Conservation (phyloP, 345 rosid species). For the Heritiera littoralis region DNA sequence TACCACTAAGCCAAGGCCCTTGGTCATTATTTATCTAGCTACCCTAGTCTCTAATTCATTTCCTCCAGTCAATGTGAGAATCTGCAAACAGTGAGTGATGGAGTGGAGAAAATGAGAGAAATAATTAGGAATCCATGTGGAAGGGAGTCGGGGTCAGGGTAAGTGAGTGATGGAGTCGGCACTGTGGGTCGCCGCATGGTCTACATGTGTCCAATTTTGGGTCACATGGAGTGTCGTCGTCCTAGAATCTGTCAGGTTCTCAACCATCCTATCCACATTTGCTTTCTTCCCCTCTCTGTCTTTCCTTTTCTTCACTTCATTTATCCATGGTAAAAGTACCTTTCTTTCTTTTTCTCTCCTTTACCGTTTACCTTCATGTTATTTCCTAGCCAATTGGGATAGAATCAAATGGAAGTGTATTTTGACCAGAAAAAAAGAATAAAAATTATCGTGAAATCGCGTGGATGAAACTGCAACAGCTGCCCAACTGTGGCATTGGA, state of each 20-base stretch:
- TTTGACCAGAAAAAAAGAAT: background rate
- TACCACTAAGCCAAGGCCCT: too few relatives aligned
- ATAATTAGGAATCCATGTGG: constrained; percentile 19
- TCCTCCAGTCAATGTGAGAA: too few relatives aligned
- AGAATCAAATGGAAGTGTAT: too few relatives aligned
- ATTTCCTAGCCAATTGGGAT: too few relatives aligned
- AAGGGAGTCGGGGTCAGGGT: background rate
- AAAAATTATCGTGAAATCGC: background rate
- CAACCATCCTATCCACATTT: background rate
- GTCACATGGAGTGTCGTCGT: constrained; percentile 27
- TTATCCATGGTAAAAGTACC: background rate
- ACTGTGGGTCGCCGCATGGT: constrained; percentile 51
- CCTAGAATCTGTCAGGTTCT: constrained; percentile 8
- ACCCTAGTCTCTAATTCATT: too few relatives aligned
- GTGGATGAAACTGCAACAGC: constrained; percentile 20
- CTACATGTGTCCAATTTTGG: constrained; percentile 15
- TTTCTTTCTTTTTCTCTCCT: too few relatives aligned
- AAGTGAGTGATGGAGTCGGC: constrained; percentile 21
- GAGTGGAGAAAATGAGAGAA: background rate
- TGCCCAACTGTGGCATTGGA: background rate
- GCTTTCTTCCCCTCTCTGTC: too few relatives aligned
- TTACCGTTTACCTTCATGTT: too few relatives aligned
- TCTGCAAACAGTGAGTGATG: too few relatives aligned
- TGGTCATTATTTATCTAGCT: too few relatives aligned
- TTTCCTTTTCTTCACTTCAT: background rate